phyloP scores from a whole-genome alignment of 1,284 basidiomycete species.

The Gomphus bonarii region DNA sequence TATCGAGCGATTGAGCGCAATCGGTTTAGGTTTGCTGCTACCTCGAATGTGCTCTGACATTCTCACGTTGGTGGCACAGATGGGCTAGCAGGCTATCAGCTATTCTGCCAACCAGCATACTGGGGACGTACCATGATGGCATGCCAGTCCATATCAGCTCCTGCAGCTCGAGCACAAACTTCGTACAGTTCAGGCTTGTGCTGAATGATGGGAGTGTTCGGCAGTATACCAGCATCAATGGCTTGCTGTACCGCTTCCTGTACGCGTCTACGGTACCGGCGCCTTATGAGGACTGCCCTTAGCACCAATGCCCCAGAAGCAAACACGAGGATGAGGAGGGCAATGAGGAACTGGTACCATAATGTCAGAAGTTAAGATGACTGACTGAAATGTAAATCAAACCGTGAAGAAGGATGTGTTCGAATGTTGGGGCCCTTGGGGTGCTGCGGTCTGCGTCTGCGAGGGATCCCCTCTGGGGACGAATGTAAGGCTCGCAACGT shows the following conservation, averaged over 20 bases:
- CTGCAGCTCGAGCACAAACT: not conserved
- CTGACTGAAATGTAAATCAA: not conserved
- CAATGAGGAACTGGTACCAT: slow-evolving; percentile 7
- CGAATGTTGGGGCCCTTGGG: not conserved
- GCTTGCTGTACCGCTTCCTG: slow-evolving; percentile 7
- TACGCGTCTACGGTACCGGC: slow-evolving; percentile 6
- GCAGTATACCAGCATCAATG: slow-evolving; percentile 6
- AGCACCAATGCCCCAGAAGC: slow-evolving; percentile 9
- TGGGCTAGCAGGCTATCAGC: not conserved
- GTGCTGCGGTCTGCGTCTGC: not conserved
- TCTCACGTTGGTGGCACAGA: not conserved
- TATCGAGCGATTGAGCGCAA: not conserved
- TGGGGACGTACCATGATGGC: not conserved
- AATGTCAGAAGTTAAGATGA: not conserved
- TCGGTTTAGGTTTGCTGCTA: not conserved
- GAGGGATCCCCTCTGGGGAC: not conserved
- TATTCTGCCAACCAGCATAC: not conserved
- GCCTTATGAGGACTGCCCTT: slow-evolving; percentile 2
- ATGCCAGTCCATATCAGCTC: not conserved
- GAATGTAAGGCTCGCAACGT: not conserved
- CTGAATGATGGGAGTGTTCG: not conserved
- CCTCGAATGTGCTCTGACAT: not conserved
- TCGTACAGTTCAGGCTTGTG: slow-evolving; percentile 9
- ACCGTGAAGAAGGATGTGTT: slow-evolving; percentile 8
- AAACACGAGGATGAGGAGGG: slow-evolving; percentile 5